phyloP scores from a whole-genome alignment of 2,329 filamentous ascomycete species.

The Diaporthe sp. region DNA sequence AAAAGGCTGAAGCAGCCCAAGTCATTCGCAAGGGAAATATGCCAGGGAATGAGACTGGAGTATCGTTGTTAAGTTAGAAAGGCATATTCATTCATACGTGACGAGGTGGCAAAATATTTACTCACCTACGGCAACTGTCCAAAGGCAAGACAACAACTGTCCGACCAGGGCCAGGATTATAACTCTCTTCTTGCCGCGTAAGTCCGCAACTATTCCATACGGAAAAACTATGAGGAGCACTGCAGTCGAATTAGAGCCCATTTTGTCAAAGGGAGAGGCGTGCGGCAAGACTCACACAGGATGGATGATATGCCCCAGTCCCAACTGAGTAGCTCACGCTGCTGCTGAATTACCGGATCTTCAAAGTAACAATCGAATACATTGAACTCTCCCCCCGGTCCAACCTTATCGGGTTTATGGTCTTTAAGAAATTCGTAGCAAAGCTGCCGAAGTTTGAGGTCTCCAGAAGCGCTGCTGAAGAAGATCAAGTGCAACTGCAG shows the following conservation, averaged over 20 bases:
- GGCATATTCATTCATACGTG: no score
- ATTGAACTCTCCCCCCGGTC: background rate
- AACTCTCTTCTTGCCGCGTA: background rate
- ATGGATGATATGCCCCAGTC: background rate
- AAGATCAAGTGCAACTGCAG: background rate
- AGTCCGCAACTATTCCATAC: background rate
- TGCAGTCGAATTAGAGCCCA: background rate
- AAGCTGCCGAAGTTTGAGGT: background rate
- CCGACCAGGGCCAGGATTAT: background rate
- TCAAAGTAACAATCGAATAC: background rate
- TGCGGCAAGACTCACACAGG: background rate
- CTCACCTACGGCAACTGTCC: background rate
- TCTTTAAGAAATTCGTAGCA: background rate
- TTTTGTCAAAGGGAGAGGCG: no score
- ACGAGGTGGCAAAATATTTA: background rate
- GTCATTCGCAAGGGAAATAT: background rate
- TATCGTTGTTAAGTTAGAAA: background rate
- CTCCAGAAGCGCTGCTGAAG: background rate
- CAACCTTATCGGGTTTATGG: background rate
- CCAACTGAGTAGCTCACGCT: background rate
- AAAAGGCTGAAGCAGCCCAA: background rate
- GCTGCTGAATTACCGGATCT: background rate
- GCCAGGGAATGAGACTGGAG: background rate
- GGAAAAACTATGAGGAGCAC: slow-evolving; percentile 3
- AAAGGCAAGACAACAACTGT: background rate